Conservation (phyloP, 768 basidiomycete genomes). For the Clitopilus passeckerianus region DNA sequence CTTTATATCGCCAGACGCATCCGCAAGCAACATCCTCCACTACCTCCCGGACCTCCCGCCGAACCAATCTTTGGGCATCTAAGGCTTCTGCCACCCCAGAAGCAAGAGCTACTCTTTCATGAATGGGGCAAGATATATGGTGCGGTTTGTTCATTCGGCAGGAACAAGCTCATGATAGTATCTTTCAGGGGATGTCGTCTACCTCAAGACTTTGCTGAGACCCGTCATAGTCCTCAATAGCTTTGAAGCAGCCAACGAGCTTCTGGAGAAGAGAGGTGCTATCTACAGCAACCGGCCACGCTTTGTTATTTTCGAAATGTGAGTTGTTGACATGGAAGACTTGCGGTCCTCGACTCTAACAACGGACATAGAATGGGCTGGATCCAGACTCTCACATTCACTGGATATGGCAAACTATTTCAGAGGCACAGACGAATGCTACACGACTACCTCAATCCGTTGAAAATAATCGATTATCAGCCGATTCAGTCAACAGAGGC, state of each 20-base stretch:
- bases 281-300: constrained; percentile 12
- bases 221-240: constrained; percentile 13
- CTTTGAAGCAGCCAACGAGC: constrained; percentile 8
- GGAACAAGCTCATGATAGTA: not conserved
- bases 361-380: constrained; percentile 10
- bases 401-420: constrained; percentile 12
- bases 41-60: constrained; percentile 13
- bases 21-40: not conserved
- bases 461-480: constrained; percentile 14
- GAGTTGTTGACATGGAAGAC: not conserved
- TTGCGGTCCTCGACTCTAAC: not conserved
- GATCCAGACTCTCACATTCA: constrained; percentile 4
- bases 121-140: constrained; percentile 12
- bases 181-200: constrained; percentile 9
- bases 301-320: constrained; percentile 15
- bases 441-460: constrained; percentile 12
- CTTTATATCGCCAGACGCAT: not conserved
- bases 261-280: constrained; percentile 9
- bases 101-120: constrained; percentile 10
- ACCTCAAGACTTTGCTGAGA: constrained; percentile 6
- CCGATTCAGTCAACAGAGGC: constrained; percentile 22
- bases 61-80: constrained; percentile 14
- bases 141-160: not conserved
- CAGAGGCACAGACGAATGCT: constrained; percentile 10
- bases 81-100: constrained; percentile 3